phyloP scores from a whole-genome alignment of 2,329 filamentous ascomycete genomes.

The Colletotrichum sp. region DNA sequence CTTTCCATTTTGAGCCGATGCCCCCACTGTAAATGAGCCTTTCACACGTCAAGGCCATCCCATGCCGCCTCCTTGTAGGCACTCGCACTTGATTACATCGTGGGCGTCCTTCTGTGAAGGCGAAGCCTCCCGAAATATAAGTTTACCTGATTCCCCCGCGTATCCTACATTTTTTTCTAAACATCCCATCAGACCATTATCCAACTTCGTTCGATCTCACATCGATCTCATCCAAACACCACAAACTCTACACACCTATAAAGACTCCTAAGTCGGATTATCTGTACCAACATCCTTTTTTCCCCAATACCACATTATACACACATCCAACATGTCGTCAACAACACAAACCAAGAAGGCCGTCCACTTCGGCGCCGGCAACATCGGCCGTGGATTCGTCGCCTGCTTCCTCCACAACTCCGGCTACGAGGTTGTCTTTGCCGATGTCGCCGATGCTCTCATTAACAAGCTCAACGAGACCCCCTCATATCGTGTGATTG shows the following conservation, averaged over 20 bases:
- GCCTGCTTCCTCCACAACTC: constrained; percentile 94
- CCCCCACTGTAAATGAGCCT: constrained; percentile 17
- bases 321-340: constrained; percentile 42
- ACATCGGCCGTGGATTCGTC: constrained; percentile 86
- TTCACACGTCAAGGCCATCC: constrained; percentile 21
- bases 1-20: constrained; percentile 14
- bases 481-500: constrained; percentile 86
- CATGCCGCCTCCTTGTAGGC: not conserved
- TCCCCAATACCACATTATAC: not conserved
- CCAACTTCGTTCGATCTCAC: not conserved
- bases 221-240: not conserved
- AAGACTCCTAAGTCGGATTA: not conserved
- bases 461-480: constrained; percentile 80
- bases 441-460: constrained; percentile 87
- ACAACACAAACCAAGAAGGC: constrained; percentile 61
- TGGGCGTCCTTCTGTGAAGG: constrained; percentile 14
- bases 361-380: constrained; percentile 85
- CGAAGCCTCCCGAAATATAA: constrained; percentile 13
- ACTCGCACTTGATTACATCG: constrained; percentile 14
- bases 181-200: not conserved
- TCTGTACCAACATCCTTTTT: not conserved
- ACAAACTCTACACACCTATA: not conserved
- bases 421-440: constrained; percentile 94
- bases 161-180: rapidly evolving
- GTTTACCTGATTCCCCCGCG: not conserved